Evolutionary conservation across 1,284 basidiomycete genomes (phyloP), one percentile per base, ranked within the genome.

Genomic region (Trametes polyzona): DNA sequence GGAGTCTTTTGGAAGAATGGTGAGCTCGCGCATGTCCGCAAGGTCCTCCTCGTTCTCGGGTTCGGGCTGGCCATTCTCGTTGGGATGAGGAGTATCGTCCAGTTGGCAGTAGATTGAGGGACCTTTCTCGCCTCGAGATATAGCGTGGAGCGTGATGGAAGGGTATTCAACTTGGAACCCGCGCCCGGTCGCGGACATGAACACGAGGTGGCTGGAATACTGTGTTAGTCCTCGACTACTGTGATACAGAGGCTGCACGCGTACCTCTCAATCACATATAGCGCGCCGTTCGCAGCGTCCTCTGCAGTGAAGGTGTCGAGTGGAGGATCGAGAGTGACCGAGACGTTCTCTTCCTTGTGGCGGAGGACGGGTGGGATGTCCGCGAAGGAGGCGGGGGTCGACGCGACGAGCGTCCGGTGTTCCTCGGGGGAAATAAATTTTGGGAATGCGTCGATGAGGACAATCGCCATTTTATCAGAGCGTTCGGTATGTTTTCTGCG

Each of bases 91-190:
- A 9, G 69, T 65, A 63, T 93, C 92, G 66, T 94, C 92, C 3
- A 96, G 80, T 68, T 97, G 95, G 69, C 93, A 96, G 74, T 96
- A 96, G 67, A 96, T 83, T 30, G 87, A 91, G 2, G 90, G 87
- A 0, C 75, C 76, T 7, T 74, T 67, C 35, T 82, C 83, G 9
- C 81, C 79, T 40, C 92, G 86, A 0, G 92, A 92, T 49, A 95
- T 82, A 17, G 95, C 95, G 66, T 97, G 95, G 2, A 97, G 82
- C 0, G 92, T 95, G 65, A 97, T 90, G 5, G 86, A 78, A 16
- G 91, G 93, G 71, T 94, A 96, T 55, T 86, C 78, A 67, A 96
- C 82, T 64, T 89, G 83, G 70, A 95, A 89, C 16, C 92, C 93
- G 36, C 78, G 76, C 23, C 85, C 84, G 0, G 83, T 78, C 4